phyloP scores from a whole-genome alignment of 441 rosid species.

The Gossypium aridum region DNA sequence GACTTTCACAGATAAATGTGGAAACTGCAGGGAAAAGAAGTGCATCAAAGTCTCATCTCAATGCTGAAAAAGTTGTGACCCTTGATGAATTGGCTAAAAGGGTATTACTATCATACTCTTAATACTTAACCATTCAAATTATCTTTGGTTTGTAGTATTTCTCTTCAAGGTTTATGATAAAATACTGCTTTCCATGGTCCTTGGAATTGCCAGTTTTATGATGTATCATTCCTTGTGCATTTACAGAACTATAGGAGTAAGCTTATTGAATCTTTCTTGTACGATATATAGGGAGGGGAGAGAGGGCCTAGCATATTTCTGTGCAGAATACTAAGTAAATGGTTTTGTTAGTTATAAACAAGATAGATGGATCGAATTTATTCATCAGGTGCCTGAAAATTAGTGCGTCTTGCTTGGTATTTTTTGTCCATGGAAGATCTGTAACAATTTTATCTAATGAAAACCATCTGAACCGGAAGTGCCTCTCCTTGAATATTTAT shows the following conservation, averaged over 20 bases:
- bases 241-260: not conserved
- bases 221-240: not conserved
- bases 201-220: not conserved
- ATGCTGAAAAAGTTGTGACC: constrained; percentile 20
- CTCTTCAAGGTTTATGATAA: not conserved
- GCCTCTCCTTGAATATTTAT: not conserved
- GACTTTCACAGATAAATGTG: constrained; percentile 31
- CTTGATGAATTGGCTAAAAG: constrained; percentile 27
- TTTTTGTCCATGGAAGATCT: not conserved
- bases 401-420: not conserved
- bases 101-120: constrained; percentile 21
- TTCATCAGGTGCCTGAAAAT: not conserved
- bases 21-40: constrained; percentile 21
- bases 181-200: not conserved
- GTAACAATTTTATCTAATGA: not conserved
- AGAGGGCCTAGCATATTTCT: not conserved
- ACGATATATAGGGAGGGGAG: not conserved
- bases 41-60: constrained; percentile 19
- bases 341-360: not conserved
- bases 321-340: not conserved
- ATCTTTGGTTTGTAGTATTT: not conserved
- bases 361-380: not conserved
- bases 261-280: not conserved
- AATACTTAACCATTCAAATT: not conserved
- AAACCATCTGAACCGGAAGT: not conserved